Percentiles rank a stretch among this genome's conserved stretches.
Evolutionary conservation across 2,329 filamentous ascomycete genomes (phyloP).

Genomic region (Exophiala xenobiotica): DNA sequence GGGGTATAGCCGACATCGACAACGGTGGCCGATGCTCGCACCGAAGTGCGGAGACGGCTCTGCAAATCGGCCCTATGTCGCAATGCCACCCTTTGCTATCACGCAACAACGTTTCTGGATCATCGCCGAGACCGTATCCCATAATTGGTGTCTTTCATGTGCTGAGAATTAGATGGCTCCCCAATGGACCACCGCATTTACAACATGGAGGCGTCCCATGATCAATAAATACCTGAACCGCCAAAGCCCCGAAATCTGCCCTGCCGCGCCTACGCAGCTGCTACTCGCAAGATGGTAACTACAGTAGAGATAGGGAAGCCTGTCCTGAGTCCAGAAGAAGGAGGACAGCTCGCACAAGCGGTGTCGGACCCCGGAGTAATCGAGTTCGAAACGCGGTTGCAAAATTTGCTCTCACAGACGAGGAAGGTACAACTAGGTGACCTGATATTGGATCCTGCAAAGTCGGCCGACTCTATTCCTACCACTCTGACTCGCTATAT

Average conservation of each 20-base stretch:
- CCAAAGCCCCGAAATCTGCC: background rate
- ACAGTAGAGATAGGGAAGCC: background rate
- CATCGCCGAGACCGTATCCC: background rate
- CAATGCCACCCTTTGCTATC: background rate
- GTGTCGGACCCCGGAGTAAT: background rate
- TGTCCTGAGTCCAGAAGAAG: background rate
- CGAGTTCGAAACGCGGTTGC: conserved; percentile 10
- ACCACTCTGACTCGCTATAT: conserved; percentile 6
- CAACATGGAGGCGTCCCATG: background rate
- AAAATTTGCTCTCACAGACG: conserved; percentile 3
- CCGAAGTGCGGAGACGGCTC: conserved; percentile 10
- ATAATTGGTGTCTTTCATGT: background rate
- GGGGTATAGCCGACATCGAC: conserved; percentile 1
- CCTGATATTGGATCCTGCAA: background rate
- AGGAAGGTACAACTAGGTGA: background rate
- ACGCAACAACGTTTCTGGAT: background rate
- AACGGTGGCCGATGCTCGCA: conserved; percentile 8
- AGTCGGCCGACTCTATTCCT: conserved; percentile 1
- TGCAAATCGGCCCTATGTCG: conserved; percentile 1
- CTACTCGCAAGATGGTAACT: conserved; percentile 5
- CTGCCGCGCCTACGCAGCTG: background rate
- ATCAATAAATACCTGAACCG: background rate
- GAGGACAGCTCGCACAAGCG: background rate
- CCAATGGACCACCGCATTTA: background rate
- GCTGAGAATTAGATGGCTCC: background rate